These are phyloP conservation scores for Polysphondylium violaceum DNA, from an alignment of 78 protist genomes.

Conservation along the genomic window DNA sequence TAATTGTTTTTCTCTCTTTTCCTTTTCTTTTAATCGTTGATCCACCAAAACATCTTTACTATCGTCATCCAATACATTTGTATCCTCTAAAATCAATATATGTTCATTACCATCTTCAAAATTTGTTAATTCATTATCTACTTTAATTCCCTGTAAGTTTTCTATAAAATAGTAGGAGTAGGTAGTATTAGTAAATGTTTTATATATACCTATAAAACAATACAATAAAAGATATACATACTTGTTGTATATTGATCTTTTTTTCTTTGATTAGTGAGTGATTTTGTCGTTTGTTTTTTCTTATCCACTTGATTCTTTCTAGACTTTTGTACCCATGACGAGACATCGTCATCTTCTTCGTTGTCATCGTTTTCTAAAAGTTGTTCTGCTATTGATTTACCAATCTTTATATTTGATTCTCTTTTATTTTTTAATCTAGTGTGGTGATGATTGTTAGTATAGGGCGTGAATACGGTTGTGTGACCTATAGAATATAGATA, in stretches of 20 bases:
- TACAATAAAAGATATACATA: not conserved
- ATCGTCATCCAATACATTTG: conserved; percentile 63
- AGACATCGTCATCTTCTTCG: conserved; percentile 50
- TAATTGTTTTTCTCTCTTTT: conserved; percentile 19
- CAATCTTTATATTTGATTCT: conserved; percentile 20
- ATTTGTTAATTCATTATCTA: conserved; percentile 29
- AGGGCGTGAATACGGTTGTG: too few species aligned
- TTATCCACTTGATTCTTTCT: not conserved
- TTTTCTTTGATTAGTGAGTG: not conserved
- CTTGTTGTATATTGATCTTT: conserved; percentile 1
- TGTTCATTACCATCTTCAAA: conserved; percentile 57
- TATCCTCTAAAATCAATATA: conserved; percentile 48
- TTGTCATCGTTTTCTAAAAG: conserved; percentile 25
- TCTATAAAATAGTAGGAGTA: not conserved
- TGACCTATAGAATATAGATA: not conserved
- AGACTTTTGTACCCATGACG: conserved; percentile 46
- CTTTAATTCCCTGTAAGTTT: conserved; percentile 34
- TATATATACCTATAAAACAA: not conserved
- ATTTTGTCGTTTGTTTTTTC: conserved; percentile 3
- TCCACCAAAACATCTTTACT: conserved; percentile 12
- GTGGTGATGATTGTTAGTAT: not conserved
- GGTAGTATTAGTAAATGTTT: not conserved
- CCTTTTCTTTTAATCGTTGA: conserved; percentile 18
- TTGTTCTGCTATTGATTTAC: conserved; percentile 70
- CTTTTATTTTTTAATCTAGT: conserved; percentile 54